These are phyloP conservation scores for Fusarium sp. DNA, from an alignment of 2,329 filamentous ascomycete species.

Conservation along the genomic window DNA sequence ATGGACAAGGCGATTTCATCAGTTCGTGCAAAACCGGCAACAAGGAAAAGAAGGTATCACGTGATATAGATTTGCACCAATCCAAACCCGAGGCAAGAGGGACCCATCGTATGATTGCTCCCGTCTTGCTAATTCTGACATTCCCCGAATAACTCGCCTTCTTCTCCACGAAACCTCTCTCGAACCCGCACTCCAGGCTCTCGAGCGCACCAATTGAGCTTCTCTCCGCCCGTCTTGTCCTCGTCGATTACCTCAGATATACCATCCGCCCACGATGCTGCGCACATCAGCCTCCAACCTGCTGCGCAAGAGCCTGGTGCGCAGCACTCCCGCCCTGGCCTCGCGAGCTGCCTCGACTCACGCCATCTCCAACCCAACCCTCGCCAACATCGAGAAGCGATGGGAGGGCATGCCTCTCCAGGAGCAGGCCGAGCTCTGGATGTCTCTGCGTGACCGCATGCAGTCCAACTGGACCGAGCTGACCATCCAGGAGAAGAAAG, in stretches of 20 bases:
- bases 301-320: constrained; percentile 62
- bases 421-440: constrained; percentile 99
- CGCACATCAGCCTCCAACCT: constrained; percentile 64
- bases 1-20: constrained; percentile 23
- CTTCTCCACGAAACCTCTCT: constrained; percentile 35
- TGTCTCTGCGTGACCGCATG: constrained; percentile 98
- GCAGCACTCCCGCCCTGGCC: constrained; percentile 60
- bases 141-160: constrained; percentile 43
- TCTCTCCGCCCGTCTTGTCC: constrained; percentile 11
- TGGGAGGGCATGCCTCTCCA: constrained; percentile 98
- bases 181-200: constrained; percentile 38
- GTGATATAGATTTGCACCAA: constrained; percentile 11
- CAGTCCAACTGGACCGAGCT: constrained; percentile 97
- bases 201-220: constrained; percentile 52
- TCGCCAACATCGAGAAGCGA: constrained; percentile 98
- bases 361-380: constrained; percentile 96
- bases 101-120: constrained; percentile 48
- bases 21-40: constrained; percentile 32
- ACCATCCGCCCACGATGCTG: constrained; percentile 59
- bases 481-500: constrained; percentile 98
- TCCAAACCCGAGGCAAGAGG: constrained; percentile 20
- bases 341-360: constrained; percentile 75
- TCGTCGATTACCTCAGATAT: constrained; percentile 29
- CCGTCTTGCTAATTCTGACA: constrained; percentile 33
- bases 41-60: constrained; percentile 14